Evolutionary conservation across 148 eudicot genomes (phyloP), one percentile per base, ranked within the genome.

Genomic region (Amaranthus hypochondriacus): DNA sequence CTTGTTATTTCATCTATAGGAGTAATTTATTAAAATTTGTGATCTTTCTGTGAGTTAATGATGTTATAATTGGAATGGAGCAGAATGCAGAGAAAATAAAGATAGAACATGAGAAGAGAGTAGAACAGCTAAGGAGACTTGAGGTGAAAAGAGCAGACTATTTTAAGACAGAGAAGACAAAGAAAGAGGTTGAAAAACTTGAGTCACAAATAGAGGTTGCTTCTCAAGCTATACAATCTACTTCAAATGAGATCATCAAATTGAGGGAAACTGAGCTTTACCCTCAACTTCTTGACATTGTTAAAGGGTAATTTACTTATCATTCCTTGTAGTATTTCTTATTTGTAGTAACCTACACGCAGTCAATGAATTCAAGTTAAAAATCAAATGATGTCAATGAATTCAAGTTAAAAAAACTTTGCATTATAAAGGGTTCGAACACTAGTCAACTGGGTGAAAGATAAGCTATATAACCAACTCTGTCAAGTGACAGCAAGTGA

Each of bases 221-320:
- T 71, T 66, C 90, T 5, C 96, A 95, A 59, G 97, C 90, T 55
- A 95, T 92, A 61, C 90, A 90, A 71, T 78, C 98, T 15, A 95
- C 92, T 14, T 90, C 98, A 63, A 77, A 83, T 62, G 97, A 95
- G 80, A 92, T 95, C 74, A 77, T 89, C 76, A 95, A 92, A 73
- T 71, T 95, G 53, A 89, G 98, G 65, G 98, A 95, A 83, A 83
- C 82, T 44, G 87, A 95, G 77, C 96, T 95, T 74, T 92, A 95
- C 80, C 98, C 97, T 42, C 98, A 95, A 71, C 93, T 95, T 71
- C 93, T 90, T 69, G 83, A 88, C 62, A 93, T 95, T 69, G 92
- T 90, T 52, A 88, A 88, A 80, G 97, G 97, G 98, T 95, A 80
- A 76, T 77, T 69, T 28, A 28, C 39, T 18, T 18, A 0, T 0